phyloP scores from a whole-genome alignment of 805 yeast genomes.

The Cyberlindnera subsufficiens region DNA sequence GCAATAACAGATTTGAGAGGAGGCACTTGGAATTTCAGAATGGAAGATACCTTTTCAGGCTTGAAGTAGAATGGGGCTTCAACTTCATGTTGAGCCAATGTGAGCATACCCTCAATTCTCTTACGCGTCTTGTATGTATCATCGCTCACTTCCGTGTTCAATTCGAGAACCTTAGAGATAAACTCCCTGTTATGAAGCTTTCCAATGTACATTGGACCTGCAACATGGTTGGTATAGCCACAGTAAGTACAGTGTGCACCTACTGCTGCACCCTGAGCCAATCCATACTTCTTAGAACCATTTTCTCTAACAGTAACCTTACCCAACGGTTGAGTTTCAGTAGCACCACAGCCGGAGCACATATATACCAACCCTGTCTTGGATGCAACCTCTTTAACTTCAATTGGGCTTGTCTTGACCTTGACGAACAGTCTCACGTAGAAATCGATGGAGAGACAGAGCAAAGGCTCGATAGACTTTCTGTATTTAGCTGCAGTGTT shows the following conservation, averaged over 20 bases:
- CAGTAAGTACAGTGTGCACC: constrained; percentile 66
- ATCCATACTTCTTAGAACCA: constrained; percentile 47
- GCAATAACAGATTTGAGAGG: constrained; percentile 65
- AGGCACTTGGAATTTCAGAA: constrained; percentile 79
- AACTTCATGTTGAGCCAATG: constrained; percentile 73
- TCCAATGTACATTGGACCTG: constrained; percentile 98
- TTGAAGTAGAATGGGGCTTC: constrained; percentile 76
- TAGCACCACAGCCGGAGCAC: constrained; percentile 84
- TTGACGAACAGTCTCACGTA: constrained; percentile 83
- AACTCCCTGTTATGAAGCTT: constrained; percentile 66
- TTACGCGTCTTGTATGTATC: constrained; percentile 70
- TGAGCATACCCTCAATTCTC: constrained; percentile 89
- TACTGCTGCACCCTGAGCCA: constrained; percentile 58
- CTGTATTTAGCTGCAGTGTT: constrained; percentile 87
- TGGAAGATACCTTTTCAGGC: constrained; percentile 68
- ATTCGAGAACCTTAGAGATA: constrained; percentile 53
- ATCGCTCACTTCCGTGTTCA: constrained; percentile 44
- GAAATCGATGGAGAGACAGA: constrained; percentile 85
- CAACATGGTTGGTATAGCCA: constrained; percentile 62
- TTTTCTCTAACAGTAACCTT: constrained; percentile 39
- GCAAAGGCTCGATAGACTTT: constrained; percentile 78
- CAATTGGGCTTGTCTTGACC: constrained; percentile 71
- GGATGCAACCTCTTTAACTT: constrained; percentile 74
- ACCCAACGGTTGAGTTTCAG: constrained; percentile 71
- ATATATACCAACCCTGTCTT: constrained; percentile 73